Base-by-base conservation (phyloP, 345 rosid species). In the Clausena lansium region DNA sequence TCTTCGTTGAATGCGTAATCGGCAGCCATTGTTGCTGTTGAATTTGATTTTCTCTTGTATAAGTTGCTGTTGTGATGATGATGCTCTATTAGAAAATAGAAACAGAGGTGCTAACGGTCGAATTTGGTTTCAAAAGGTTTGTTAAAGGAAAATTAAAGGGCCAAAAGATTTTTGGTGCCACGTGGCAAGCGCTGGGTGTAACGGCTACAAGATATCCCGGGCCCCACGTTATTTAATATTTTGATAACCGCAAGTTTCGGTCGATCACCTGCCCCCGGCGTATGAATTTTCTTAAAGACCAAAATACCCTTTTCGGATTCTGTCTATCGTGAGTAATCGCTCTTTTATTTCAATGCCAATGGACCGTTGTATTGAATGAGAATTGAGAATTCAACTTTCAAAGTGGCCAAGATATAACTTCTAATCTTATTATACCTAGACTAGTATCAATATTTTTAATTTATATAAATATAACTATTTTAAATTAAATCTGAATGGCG, bases 1-100 rank as follows among this genome's bases (percentile, higher is more conserved):
- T 88, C 90, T 30, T 91, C 87, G 7, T 84, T 70, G 85, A 92
- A 84, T 6, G 74, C 71, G 35, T 67, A 82, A 39, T 85, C 85
- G 6, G 58, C 61, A 6, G 87, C 84, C 92, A 89, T 91, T 20
- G 45, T 25, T 52, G 20, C 55, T 24, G 70, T 33, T 39, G 38
- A 58, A 45, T 8, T 57, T 19, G 24, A 35, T 28, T 52, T 47
- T 70, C 65, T 59, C 70, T 71, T 73, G 38, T 73, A 30, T 69
- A 50, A 73, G 20, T 25, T 33, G 78, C 14, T 32, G 47, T 17
- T 11, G 59, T 52, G 19, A 3, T 45, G 57, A 52, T 15, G 57
- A 33, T 52, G 7, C 22, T 58, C 25, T 30, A 22, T 15, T 11
- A 11, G 6, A 65, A 70, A 36, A 73, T 28, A 13, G 77, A 59